A percentile compares a stretch with the other conserved stretches of the same genome.
These are phyloP conservation scores for Cyclotella cryptica DNA, from an alignment of 108 stramenopile genomes.

Conservation along the genomic window DNA sequence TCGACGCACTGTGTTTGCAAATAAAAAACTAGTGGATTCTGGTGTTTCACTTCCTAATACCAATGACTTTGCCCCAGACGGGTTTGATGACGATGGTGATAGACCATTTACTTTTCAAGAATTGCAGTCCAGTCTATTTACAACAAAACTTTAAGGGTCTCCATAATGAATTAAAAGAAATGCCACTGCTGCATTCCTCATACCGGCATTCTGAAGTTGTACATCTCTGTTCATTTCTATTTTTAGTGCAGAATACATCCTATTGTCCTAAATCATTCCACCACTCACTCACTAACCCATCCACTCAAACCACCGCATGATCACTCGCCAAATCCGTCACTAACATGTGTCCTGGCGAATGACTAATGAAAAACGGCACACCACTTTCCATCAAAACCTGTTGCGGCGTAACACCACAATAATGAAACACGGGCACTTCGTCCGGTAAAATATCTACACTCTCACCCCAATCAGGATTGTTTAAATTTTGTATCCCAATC, in stretches of 20 bases:
- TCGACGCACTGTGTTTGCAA: not conserved
- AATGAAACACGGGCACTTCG: constrained; percentile 94
- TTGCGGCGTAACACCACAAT: constrained; percentile 94
- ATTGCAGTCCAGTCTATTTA: not conserved
- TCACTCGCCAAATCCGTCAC: constrained; percentile 77
- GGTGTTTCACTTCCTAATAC: not conserved
- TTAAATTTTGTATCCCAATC: constrained; percentile 76
- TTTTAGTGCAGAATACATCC: no score
- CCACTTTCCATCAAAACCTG: constrained; percentile 72
- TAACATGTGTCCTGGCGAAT: constrained; percentile 94
- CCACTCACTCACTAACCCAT: no score
- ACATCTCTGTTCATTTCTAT: no score
- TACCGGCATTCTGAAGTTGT: no score
- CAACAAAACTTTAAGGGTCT: not conserved
- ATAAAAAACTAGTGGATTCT: not conserved
- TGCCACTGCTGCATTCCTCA: no score
- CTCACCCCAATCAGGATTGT: constrained; percentile 87
- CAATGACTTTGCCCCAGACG: not conserved
- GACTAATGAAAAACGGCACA: constrained; percentile 85
- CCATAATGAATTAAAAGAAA: no score
- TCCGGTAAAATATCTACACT: constrained; percentile 61
- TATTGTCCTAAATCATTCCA: no score
- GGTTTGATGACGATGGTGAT: constrained; percentile 11
- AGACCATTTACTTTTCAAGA: constrained; percentile 19
- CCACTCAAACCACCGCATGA: constrained; percentile 9